phyloP scores from a whole-genome alignment of 257 asterid species.

The Capsicum chinense region DNA sequence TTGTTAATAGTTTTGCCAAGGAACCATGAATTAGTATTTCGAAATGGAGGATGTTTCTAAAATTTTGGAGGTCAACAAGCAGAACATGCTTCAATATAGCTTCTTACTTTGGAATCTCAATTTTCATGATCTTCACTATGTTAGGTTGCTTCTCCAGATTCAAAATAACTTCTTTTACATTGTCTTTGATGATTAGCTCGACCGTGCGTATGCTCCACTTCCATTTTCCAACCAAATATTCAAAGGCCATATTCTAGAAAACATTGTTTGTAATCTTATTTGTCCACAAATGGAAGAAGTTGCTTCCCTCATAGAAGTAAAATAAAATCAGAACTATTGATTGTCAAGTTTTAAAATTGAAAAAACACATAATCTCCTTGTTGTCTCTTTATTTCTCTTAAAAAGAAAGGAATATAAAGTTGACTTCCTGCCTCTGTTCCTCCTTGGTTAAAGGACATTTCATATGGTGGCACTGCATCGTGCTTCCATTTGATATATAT shows the following conservation, averaged over 20 bases:
- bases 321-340: background rate
- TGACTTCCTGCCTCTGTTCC: background rate
- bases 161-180: background rate
- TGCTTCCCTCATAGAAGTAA: background rate
- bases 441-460: background rate
- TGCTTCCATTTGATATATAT: slow-evolving; percentile 13
- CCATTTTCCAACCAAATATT: background rate
- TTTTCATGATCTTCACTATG: background rate
- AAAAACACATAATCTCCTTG: background rate
- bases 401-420: background rate
- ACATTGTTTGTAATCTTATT: background rate
- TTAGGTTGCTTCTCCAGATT: slow-evolving; percentile 23
- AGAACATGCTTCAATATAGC: slow-evolving; percentile 15
- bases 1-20: background rate
- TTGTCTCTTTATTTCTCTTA: background rate
- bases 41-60: slow-evolving; percentile 9
- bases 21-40: slow-evolving; percentile 19
- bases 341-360: slow-evolving; percentile 8
- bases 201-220: background rate
- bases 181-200: background rate
- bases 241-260: background rate
- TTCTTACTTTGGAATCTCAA: background rate
- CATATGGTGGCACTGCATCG: background rate
- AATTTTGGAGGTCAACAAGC: background rate
- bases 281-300: background rate